Evolutionary conservation across 2,329 filamentous ascomycete species (phyloP).

Genomic region (Hypoxylon sp.): DNA sequence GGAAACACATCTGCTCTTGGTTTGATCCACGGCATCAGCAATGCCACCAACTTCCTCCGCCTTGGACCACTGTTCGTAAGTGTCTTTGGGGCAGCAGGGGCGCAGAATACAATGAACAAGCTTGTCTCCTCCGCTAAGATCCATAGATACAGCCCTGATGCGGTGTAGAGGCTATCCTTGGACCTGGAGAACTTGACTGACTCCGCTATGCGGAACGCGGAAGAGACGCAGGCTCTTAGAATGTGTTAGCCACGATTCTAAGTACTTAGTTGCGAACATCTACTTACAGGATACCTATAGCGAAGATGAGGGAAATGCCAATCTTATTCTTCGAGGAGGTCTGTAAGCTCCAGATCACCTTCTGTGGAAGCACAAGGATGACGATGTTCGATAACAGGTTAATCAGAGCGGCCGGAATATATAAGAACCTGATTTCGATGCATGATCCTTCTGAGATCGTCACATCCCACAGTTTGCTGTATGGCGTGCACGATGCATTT

Average conservation of each 20-base stretch:
- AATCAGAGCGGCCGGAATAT: neutral
- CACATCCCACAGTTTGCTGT: constrained; percentile 40
- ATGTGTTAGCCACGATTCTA: neutral
- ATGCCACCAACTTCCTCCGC: neutral
- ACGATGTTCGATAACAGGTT: neutral
- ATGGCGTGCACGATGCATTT: constrained; percentile 42
- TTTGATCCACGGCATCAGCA: neutral
- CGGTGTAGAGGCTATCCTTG: neutral
- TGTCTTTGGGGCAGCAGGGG: neutral
- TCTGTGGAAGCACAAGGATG: constrained; percentile 2
- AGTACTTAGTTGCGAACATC: neutral
- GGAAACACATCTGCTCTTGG: neutral
- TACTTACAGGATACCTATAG: constrained; percentile 3
- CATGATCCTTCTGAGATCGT: constrained; percentile 29
- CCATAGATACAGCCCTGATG: neutral
- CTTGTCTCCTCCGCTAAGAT: neutral
- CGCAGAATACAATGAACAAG: constrained; percentile 1
- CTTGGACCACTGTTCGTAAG: neutral
- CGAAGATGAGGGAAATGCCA: constrained; percentile 2
- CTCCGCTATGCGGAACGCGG: neutral
- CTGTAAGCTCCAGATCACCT: constrained; percentile 5
- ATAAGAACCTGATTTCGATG: neutral
- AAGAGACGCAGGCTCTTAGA: neutral
- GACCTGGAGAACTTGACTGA: neutral
- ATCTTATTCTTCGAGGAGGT: neutral